These are phyloP conservation scores for Clarireedia sp. DNA, from an alignment of 2,329 filamentous ascomycete species.

Conservation along the genomic window DNA sequence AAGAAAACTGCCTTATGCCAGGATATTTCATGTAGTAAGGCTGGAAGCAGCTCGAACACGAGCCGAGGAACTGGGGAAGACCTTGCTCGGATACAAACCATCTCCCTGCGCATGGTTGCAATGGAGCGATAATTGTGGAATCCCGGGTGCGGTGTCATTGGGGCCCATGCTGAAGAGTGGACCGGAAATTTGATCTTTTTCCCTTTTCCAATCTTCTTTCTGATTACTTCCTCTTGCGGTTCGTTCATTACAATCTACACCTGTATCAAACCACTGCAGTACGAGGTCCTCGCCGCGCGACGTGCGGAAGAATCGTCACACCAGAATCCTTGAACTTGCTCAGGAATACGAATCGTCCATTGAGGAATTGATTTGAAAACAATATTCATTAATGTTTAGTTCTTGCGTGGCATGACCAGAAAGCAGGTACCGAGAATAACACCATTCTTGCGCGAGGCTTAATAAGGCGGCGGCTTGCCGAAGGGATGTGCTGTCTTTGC, in stretches of 20 bases:
- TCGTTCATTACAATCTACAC: background rate
- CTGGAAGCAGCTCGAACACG: conserved; percentile 7
- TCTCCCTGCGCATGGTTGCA: background rate
- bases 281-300: background rate
- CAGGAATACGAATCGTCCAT: background rate
- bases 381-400: no score
- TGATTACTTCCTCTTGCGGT: no score
- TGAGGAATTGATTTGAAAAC: background rate
- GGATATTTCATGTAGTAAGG: conserved; percentile 7
- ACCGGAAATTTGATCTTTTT: background rate
- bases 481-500: conserved; percentile 21
- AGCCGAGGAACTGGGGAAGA: background rate
- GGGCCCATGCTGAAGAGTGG: background rate
- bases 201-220: no score
- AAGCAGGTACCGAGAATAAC: no score
- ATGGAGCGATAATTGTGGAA: background rate
- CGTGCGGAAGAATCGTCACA: background rate
- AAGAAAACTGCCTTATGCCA: conserved; percentile 4
- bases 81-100: background rate
- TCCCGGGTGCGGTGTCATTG: background rate
- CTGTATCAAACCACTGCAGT: background rate
- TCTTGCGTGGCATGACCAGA: background rate
- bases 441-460: conserved; percentile 12
- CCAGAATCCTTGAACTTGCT: no score
- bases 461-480: conserved; percentile 13